These are phyloP conservation scores for Acacia concinna DNA, from an alignment of 331 rosid genomes.

Conservation along the genomic window DNA sequence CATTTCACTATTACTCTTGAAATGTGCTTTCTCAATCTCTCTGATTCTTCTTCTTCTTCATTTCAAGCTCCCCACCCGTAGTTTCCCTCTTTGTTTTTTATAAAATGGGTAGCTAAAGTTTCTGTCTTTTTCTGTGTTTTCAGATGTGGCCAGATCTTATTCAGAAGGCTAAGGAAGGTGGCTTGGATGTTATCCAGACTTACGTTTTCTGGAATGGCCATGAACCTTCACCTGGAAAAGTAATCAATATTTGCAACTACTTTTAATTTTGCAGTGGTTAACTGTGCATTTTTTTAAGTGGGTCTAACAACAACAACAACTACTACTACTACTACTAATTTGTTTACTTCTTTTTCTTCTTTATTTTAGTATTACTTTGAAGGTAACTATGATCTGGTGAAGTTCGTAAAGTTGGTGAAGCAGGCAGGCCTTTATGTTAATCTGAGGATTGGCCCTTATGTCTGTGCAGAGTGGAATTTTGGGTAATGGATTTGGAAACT, in stretches of 20 bases:
- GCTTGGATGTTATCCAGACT: conserved; percentile 95
- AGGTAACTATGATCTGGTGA: conserved; percentile 94
- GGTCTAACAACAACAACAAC: background rate
- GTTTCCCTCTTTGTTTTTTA: conserved; percentile 28
- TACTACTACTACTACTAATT: background rate
- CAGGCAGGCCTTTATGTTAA: conserved; percentile 90
- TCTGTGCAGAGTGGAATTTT: conserved; percentile 99
- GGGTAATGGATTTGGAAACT: conserved; percentile 53
- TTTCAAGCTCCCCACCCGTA: background rate
- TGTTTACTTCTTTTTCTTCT: conserved; percentile 15
- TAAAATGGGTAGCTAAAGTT: conserved; percentile 43
- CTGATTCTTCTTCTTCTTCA: background rate
- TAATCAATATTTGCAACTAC: conserved; percentile 36
- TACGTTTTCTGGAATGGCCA: conserved; percentile 99
- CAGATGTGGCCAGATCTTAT: conserved; percentile 99
- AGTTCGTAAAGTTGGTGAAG: conserved; percentile 86
- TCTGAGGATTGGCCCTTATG: conserved; percentile 99
- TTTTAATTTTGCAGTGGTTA: conserved; percentile 13
- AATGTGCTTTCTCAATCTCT: conserved; percentile 52
- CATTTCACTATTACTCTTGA: background rate
- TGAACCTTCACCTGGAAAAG: conserved; percentile 90
- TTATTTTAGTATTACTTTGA: conserved; percentile 83
- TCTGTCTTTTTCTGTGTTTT: background rate
- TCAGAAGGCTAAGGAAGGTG: conserved; percentile 97
- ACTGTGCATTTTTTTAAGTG: conserved; percentile 10